Evolutionary conservation across 2,329 filamentous ascomycete species (phyloP).

Genomic region (Cladophialophora bantiana): DNA sequence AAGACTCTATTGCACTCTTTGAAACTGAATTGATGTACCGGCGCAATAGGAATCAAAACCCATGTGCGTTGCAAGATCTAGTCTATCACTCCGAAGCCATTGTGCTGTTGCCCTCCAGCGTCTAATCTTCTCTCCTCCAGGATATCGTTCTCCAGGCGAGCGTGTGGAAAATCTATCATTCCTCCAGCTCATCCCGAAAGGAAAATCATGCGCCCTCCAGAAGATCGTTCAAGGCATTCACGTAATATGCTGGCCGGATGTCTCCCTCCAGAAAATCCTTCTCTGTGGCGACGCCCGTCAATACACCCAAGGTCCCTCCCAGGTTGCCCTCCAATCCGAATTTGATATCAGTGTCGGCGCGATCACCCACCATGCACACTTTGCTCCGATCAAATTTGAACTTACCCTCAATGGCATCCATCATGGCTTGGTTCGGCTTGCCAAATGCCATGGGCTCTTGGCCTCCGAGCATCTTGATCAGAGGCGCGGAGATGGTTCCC

Average conservation of each 20-base stretch:
- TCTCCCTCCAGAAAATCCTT: constrained; percentile 81
- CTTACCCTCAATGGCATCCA: constrained; percentile 97
- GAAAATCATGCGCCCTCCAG: constrained; percentile 41
- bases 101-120: not conserved
- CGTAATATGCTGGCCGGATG: constrained; percentile 80
- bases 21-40: not conserved
- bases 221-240: constrained; percentile 84
- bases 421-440: constrained; percentile 98
- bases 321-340: constrained; percentile 91
- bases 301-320: constrained; percentile 86
- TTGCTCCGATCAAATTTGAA: constrained; percentile 83
- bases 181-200: not conserved
- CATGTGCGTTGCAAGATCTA: constrained; percentile 9
- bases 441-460: constrained; percentile 79
- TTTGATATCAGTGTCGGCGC: constrained; percentile 92
- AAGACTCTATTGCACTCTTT: constrained; percentile 24
- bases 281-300: constrained; percentile 84
- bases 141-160: not conserved
- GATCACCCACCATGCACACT: constrained; percentile 95
- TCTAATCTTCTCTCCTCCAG: constrained; percentile 5
- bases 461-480: constrained; percentile 71
- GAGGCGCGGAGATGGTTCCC: constrained; percentile 78
- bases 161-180: not conserved
- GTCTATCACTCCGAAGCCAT: constrained; percentile 8
- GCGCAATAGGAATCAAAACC: not conserved